Percentiles rank a stretch among this genome's conserved stretches.
Evolutionary conservation across 768 basidiomycete genomes (phyloP).

Genomic region (Macrocybe gigantea): DNA sequence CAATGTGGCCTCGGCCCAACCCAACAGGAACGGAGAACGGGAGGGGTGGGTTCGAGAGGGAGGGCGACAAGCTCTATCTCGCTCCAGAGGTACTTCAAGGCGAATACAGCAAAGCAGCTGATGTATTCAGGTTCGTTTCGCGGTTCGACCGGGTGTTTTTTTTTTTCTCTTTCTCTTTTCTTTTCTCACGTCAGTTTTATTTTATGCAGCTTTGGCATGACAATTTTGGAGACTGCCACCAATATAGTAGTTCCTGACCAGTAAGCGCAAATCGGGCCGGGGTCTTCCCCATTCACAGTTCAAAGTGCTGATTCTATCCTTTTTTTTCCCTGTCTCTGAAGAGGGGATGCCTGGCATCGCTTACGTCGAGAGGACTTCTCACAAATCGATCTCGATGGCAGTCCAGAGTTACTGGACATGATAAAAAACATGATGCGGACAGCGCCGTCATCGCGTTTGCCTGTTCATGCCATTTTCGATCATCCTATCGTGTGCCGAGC

Average conservation of each 20-base stretch:
- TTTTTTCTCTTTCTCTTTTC: slow-evolving; percentile 2
- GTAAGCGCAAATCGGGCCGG: slow-evolving; percentile 44
- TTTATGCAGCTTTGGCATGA: slow-evolving; percentile 78
- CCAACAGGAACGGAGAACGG: slow-evolving; percentile 21
- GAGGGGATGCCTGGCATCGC: slow-evolving; percentile 92
- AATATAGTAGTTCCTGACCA: slow-evolving; percentile 97
- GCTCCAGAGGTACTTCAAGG: slow-evolving; percentile 95
- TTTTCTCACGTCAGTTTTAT: slow-evolving; percentile 34
- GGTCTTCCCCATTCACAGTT: slow-evolving; percentile 9
- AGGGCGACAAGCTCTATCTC: slow-evolving; percentile 96
- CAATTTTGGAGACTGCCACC: slow-evolving; percentile 89
- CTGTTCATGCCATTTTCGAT: slow-evolving; percentile 46
- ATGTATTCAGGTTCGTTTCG: slow-evolving; percentile 85
- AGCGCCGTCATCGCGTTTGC: slow-evolving; percentile 55
- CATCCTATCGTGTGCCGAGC: slow-evolving; percentile 65
- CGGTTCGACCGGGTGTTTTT: slow-evolving; percentile 22
- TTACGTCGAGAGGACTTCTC: slow-evolving; percentile 88
- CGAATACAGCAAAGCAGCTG: slow-evolving; percentile 86
- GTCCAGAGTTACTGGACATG: slow-evolving; percentile 59
- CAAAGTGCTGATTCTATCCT: slow-evolving; percentile 21
- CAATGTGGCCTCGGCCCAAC: slow-evolving; percentile 71
- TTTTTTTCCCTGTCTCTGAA: slow-evolving; percentile 23
- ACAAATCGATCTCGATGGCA: slow-evolving; percentile 68
- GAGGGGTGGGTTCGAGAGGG: slow-evolving; percentile 72
- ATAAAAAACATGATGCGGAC: slow-evolving; percentile 76